Base-by-base conservation (phyloP, 2,329 filamentous ascomycete genomes). In the Cladosporium sp. region DNA sequence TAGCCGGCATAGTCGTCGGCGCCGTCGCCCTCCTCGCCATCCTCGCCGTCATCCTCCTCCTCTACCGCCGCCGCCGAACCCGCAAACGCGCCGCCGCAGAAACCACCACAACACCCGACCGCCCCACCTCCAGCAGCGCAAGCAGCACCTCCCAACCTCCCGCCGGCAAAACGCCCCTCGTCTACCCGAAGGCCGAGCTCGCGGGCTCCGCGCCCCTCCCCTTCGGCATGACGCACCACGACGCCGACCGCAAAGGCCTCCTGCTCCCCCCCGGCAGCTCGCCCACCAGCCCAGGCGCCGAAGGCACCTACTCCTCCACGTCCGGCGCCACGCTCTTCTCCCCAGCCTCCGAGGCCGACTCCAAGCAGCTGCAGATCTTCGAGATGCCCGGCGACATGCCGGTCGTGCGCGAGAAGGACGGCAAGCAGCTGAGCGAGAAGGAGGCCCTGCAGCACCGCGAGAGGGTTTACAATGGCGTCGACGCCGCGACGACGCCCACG, bases 381-480 rank as follows among this genome's bases (percentile, higher is more conserved):
- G 79, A 75, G 42, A 80, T 76, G 63, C 75, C 77, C 0, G 80
- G 80, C 2, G 78, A 79, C 9, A 76, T 82, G 64, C 77, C 77
- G 13, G 72, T 74, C 40, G 73, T 75, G 50, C 77, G 75, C 55
- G 73, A 77, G 63, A 74, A 74, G 43, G 74, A 70, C 46, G 73
- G 74, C 31, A 70, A 69, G 14, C 67, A 73, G 54, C 61, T 77
- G 34, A 70, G 68, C 16, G 75, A 77, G 61, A 77, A 77, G 57
- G 73, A 77, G 53, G 70, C 72, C 34, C 70, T 77, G 64, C 64
- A 70, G 54, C 65, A 70, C 16, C 68, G 75, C 14, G 74, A 76
- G 60, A 63, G 64, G 53, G 62, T 69, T 44, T 74, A 74, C 60
- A 77, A 77, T 45, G 75, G 75, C 11, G 63, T 74, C 2, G 70